These are phyloP conservation scores for Marasmius oreades DNA, from an alignment of 1,284 basidiomycete genomes.

Conservation along the genomic window DNA sequence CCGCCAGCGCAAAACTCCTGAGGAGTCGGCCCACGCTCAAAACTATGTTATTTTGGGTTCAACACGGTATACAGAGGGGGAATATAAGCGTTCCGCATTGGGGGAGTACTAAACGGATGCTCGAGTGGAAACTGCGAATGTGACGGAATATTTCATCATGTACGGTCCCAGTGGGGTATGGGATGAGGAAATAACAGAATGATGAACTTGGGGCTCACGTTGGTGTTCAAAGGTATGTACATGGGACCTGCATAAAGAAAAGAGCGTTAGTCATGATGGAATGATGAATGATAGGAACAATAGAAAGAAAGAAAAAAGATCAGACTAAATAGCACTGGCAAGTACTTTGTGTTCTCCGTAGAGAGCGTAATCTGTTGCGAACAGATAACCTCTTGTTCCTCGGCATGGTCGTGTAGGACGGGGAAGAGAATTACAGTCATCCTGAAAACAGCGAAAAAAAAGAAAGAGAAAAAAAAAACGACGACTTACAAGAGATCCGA, in stretches of 20 bases:
- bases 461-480: no score
- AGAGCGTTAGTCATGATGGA: neutral
- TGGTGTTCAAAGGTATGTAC: neutral
- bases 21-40: slow-evolving; percentile 44
- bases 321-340: slow-evolving; percentile 84
- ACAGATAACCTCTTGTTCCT: slow-evolving; percentile 67
- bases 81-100: slow-evolving; percentile 26
- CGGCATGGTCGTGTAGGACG: slow-evolving; percentile 78
- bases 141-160: slow-evolving; percentile 59
- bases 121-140: slow-evolving; percentile 81
- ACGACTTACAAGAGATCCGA: no score
- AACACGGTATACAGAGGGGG: slow-evolving; percentile 26
- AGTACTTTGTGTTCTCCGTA: slow-evolving; percentile 65
- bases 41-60: slow-evolving; percentile 50
- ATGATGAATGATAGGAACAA: slow-evolving; percentile 4
- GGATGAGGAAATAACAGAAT: slow-evolving; percentile 4
- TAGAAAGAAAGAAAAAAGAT: slow-evolving; percentile 28
- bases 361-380: slow-evolving; percentile 65
- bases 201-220: slow-evolving; percentile 9
- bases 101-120: slow-evolving; percentile 69
- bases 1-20: slow-evolving; percentile 56
- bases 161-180: slow-evolving; percentile 21
- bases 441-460: slow-evolving; percentile 25
- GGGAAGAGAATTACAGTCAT: slow-evolving; percentile 85
- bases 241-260: neutral